Conservation (phyloP, 2,329 filamentous ascomycete species). For the Exophiala mesophila region DNA sequence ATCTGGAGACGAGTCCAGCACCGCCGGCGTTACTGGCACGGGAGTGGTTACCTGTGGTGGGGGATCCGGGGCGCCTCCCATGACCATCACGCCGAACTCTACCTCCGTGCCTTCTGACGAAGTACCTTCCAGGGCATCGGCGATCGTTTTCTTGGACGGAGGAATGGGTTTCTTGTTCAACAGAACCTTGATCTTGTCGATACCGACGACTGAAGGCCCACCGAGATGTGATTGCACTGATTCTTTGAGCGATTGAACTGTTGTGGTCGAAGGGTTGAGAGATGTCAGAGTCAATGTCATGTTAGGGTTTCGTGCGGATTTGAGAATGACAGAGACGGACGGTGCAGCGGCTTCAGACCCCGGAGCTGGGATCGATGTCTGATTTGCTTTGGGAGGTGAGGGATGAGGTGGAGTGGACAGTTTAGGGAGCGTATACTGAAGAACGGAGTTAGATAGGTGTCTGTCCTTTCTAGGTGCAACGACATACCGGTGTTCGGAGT, state of each 20-base stretch:
- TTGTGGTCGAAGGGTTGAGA: constrained; percentile 61
- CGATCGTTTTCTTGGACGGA: constrained; percentile 64
- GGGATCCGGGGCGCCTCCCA: constrained; percentile 58
- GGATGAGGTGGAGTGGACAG: constrained; percentile 39
- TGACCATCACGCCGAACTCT: constrained; percentile 83
- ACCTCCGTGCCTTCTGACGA: constrained; percentile 44
- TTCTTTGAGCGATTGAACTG: constrained; percentile 72
- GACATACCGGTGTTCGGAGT: constrained; percentile 66
- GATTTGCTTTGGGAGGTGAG: constrained; percentile 39
- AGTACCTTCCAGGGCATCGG: constrained; percentile 59
- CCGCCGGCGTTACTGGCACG: constrained; percentile 33
- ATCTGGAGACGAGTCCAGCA: constrained; percentile 36
- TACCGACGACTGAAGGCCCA: constrained; percentile 30
- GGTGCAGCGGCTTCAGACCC: constrained; percentile 22
- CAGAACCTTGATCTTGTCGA: constrained; percentile 81
- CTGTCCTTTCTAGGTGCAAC: constrained; percentile 13
- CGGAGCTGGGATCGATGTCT: constrained; percentile 23
- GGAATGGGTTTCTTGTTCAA: constrained; percentile 79
- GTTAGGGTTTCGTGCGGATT: constrained; percentile 70
- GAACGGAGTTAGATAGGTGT: neutral
- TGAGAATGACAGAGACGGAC: constrained; percentile 55
- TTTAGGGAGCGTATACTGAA: constrained; percentile 45
- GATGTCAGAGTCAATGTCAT: constrained; percentile 62
- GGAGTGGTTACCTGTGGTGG: constrained; percentile 23
- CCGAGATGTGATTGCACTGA: constrained; percentile 59